phyloP scores from a whole-genome alignment of 257 asterid species.

The Coffea eugenioides region DNA sequence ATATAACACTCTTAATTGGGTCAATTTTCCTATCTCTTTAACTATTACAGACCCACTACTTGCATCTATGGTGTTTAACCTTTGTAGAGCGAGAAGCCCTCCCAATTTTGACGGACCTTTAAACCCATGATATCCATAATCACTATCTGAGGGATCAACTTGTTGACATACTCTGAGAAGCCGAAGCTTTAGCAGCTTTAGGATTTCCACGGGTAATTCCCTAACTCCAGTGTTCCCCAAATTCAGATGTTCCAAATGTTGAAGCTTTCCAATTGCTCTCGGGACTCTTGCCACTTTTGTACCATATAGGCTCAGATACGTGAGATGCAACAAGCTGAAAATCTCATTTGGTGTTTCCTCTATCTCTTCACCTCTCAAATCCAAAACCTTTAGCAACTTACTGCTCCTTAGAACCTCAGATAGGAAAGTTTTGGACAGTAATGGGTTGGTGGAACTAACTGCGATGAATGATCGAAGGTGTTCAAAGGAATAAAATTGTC shows the following conservation, averaged over 20 bases:
- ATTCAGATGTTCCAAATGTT: slow-evolving; percentile 16
- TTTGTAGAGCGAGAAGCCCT: slow-evolving; percentile 1
- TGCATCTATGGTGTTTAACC: slow-evolving; percentile 8
- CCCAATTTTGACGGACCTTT: slow-evolving; percentile 21
- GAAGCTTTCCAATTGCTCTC: slow-evolving; percentile 18
- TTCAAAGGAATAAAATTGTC: background rate
- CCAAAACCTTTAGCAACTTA: no score
- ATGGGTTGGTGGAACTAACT: no score
- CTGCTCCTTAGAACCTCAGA: no score
- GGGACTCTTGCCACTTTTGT: background rate
- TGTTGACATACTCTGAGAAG: background rate
- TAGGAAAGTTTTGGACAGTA: no score
- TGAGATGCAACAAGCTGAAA: no score
- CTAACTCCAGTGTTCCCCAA: background rate
- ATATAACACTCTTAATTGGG: slow-evolving; percentile 19
- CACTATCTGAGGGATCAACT: background rate
- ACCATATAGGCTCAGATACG: background rate
- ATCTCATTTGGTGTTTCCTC: no score
- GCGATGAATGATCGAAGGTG: background rate
- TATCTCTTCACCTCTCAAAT: no score
- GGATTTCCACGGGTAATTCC: slow-evolving; percentile 20
- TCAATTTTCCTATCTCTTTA: slow-evolving; percentile 29
- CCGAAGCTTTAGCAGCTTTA: slow-evolving; percentile 24
- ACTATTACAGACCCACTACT: background rate
- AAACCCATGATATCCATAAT: background rate